Base-by-base conservation (phyloP, 805 yeast genomes). In the Helenozyma rhizophorensis region DNA sequence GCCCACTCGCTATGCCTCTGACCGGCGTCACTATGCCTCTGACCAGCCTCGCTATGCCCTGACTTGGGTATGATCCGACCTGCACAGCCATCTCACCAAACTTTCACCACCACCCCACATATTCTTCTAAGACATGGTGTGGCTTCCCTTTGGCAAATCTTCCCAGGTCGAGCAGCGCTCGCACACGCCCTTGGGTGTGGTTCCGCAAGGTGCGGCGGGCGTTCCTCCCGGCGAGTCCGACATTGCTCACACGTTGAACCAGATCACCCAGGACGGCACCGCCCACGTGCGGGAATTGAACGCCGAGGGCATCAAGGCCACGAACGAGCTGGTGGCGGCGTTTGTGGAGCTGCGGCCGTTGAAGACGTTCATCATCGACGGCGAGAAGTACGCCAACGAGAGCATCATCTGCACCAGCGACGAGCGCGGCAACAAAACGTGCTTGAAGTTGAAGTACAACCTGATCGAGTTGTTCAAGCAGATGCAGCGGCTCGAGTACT, bases 401-500 rank as follows among this genome's bases (percentile, higher is more conserved):
- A 67, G 75, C 43, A 63, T 69, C 23, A 70, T 72, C 23, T 72
- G 77, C 48, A 68, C 74, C 39, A 52, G 49, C 39, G 66, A 62
- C 40, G 62, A 49, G 9, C 43, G 48, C 21, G 73, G 72, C 7
- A 73, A 74, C 17, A 67, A 70, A 42, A 68, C 74, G 4, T 72
- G 77, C 42, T 50, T 71, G 34, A 68, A 67, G 38, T 52, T 72
- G 30, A 56, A 53, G 21, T 51, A 55, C 23, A 61, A 63, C 30
- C 65, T 68, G 15, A 53, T 70, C 18, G 57, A 64, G 24, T 51
- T 72, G 34, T 72, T 72, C 56, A 68, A 61, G 37, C 62, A 60
- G 15, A 71, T 72, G 76, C 77, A 72, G 37, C 58, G 56, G 14
- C 54, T 65, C 48, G 72, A 68, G 25, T 72, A 68, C 48, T 71